Base-by-base conservation (phyloP, 495 filamentous ascomycete genomes). In the Pyrenula massariospora region DNA sequence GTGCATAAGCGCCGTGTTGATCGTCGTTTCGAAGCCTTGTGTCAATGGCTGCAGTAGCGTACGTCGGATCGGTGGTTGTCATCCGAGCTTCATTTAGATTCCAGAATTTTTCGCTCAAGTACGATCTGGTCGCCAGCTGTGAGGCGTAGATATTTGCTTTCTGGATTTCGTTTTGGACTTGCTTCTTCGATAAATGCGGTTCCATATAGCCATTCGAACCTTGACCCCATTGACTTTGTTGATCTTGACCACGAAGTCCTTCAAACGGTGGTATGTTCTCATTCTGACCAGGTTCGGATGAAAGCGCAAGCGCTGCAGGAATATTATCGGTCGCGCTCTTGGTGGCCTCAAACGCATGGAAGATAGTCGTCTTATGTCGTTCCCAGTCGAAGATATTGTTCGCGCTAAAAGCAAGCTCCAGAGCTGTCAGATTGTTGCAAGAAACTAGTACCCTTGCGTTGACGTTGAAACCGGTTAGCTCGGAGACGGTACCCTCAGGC, bases 51-150 rank as follows among this genome's bases (percentile, higher is more conserved):
- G 64, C 59, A 15, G 59, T 54, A 56, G 53, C 56, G 56, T 22
- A 25, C 42, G 24, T 53, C 10, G 54, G n/a, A 22, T 50, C 31
- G 23, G 22, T 56, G 25, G 24, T 52, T 31, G 10, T 23, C 15
- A 42, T 55, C 20, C 12, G 31, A 36, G 24, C 47, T 54, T 55
- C 48, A 22, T 54, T 48, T 24, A 23, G 36, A 24, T 58, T 53
- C 67, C 83, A 85, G 62, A 89, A 93, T 61, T 87, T 88, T 59
- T 94, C 87, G 1, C 92, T 84, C n/a, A 89, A 77, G 62, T 84
- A 89, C 0, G 85, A 88, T 21, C 89, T 78, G 1, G 87, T 90
- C 2, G 79, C 80, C 1, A 95, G 71, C 60, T 88, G 83, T 50
- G 81, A 87, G 5, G 81, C 80, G 58, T 89, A 86, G 22, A 95